Conservation (phyloP, 2,329 filamentous ascomycete genomes). For the Fusarium sp. region DNA sequence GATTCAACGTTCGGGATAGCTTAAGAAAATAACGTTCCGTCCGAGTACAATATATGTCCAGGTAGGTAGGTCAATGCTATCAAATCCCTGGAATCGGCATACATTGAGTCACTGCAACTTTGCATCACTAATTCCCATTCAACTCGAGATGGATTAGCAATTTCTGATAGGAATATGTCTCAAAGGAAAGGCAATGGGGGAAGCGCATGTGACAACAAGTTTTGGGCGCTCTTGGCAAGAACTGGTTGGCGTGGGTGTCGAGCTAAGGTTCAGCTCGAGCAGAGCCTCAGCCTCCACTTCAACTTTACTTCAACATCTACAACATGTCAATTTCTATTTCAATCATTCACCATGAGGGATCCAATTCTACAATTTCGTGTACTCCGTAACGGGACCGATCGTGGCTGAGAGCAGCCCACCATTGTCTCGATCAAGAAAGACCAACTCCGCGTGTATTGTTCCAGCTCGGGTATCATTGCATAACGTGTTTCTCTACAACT, state of each 20-base stretch:
- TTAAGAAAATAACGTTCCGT: no score
- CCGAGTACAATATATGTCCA: neutral
- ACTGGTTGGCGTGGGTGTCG: slow-evolving; percentile 9
- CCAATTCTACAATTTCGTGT: neutral
- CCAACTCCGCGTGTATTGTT: neutral
- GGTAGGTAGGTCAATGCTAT: neutral
- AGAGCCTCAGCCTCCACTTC: slow-evolving; percentile 11
- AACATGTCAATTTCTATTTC: neutral
- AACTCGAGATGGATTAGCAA: neutral
- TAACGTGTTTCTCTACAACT: neutral
- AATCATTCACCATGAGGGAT: neutral
- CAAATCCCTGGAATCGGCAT: neutral
- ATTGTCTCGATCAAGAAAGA: neutral
- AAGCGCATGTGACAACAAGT: slow-evolving; percentile 6
- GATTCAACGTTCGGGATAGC: no score
- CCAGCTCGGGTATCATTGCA: slow-evolving; percentile 14
- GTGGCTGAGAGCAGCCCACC: neutral
- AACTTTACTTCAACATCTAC: neutral
- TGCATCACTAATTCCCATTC: no score
- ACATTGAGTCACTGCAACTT: no score
- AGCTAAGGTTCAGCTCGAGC: slow-evolving; percentile 7
- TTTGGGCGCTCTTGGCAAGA: slow-evolving; percentile 20
- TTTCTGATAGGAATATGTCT: neutral
- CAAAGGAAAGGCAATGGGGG: neutral
- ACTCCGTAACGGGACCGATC: neutral